Base-by-base conservation (phyloP, 2,329 filamentous ascomycete species). In the Fonsecaea nubica region DNA sequence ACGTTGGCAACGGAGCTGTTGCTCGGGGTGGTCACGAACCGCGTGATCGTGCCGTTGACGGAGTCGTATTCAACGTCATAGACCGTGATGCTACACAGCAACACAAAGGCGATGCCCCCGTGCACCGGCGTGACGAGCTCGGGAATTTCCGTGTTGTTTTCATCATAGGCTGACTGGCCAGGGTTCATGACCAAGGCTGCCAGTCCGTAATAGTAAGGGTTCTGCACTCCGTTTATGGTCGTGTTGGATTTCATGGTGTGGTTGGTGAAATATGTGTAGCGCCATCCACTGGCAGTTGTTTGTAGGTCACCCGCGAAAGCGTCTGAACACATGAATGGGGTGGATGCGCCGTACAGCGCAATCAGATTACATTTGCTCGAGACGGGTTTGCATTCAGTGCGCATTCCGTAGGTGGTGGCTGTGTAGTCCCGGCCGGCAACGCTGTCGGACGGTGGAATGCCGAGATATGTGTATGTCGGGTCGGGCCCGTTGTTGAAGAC, bases 51-150 rank as follows among this genome's bases (percentile, higher is more conserved):
- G 18, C 66, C 64, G 35, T 73, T 71, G 33, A 73, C 42, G 1
- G 60, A 63, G 40, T 65, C 59, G 54, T 74, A 75, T n/a, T 65
- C 50, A 25, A 74, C 64, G 13, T 74, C 69, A 42, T 73, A 74
- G 1, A 71, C 55, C 0, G 72, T 73, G 9, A 67, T 66, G 13
- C 67, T 66, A 65, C 72, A 75, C 2, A 67, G 66, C 1, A 75
- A 53, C 4, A 73, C 53, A 18, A 62, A 64, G 30, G 21, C 58
- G 13, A 56, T 62, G 15, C 64, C 64, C 15, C 64, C 64, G 30
- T 50, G 57, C 8, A 32, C 50, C 18, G 63, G 63, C n/a, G 35
- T 58, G 21, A 65, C 63, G 10, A 65, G 33, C 6, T 65, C 60
- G 12, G 45, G 45, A 12, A 61, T 50, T 10, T 50, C 50, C 4